These are phyloP conservation scores for Tolypocladium ophioglossoides DNA, from an alignment of 2,329 filamentous ascomycete species.

Conservation along the genomic window DNA sequence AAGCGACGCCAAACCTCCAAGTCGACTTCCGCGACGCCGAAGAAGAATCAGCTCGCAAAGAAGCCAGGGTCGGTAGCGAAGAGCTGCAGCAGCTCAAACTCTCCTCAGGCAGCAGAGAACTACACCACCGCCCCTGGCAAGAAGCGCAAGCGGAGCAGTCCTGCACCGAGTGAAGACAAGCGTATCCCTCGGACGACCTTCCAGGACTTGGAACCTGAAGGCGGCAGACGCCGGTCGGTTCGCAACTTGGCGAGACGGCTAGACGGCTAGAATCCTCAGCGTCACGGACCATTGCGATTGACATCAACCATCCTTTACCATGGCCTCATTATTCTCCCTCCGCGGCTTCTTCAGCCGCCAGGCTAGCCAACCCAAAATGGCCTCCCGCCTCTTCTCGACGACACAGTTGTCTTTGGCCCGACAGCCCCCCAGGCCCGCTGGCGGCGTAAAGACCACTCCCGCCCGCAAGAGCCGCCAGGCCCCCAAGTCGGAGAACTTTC, in stretches of 20 bases:
- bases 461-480: slow-evolving; percentile 15
- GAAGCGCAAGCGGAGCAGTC: background rate
- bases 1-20: background rate
- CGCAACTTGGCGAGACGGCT: background rate
- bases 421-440: slow-evolving; percentile 13
- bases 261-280: background rate
- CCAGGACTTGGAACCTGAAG: background rate
- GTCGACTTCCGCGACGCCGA: background rate
- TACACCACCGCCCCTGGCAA: background rate
- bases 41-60: background rate
- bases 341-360: slow-evolving; percentile 19
- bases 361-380: slow-evolving; percentile 3
- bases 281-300: background rate
- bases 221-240: background rate
- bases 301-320: slow-evolving; percentile 3
- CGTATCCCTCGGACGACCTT: too few relatives aligned
- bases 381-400: slow-evolving; percentile 19
- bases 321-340: slow-evolving; percentile 19
- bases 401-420: slow-evolving; percentile 20
- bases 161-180: background rate
- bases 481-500: slow-evolving; percentile 26
- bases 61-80: background rate
- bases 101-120: too few relatives aligned
- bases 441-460: slow-evolving; percentile 12
- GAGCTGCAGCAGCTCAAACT: background rate